phyloP scores from a whole-genome alignment of 2,329 filamentous ascomycete species.

The Penicillium polonicum region DNA sequence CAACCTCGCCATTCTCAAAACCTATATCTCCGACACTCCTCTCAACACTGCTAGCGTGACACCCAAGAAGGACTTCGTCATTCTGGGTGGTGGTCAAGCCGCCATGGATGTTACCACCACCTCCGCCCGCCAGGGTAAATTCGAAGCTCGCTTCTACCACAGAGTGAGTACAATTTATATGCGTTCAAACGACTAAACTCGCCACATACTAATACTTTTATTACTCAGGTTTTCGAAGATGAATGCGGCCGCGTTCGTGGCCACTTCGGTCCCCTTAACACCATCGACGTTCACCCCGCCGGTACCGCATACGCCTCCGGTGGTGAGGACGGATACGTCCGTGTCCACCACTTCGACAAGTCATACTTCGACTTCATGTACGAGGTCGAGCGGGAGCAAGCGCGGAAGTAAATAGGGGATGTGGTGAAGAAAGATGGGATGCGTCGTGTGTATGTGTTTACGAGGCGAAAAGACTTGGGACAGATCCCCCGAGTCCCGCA shows the following conservation, averaged over 20 bases:
- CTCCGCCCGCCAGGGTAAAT: conserved; percentile 91
- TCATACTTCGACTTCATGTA: conserved; percentile 98
- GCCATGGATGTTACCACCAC: conserved; percentile 99
- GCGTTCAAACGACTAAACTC: background rate
- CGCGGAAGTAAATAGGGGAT: conserved; percentile 41
- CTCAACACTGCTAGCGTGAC: conserved; percentile 95
- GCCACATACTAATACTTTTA: background rate
- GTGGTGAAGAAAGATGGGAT: conserved; percentile 24
- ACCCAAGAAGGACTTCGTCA: conserved; percentile 94
- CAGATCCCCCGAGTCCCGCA: conserved; percentile 25
- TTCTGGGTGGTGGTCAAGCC: conserved; percentile 95
- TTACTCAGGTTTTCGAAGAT: conserved; percentile 73
- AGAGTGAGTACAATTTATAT: conserved; percentile 54
- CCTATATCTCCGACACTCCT: conserved; percentile 85
- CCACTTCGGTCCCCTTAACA: conserved; percentile 96
- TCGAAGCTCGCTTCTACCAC: conserved; percentile 99
- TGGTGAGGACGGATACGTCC: conserved; percentile 97
- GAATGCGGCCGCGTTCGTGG: conserved; percentile 96
- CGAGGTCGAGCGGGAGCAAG: conserved; percentile 87
- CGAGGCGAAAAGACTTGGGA: conserved; percentile 34
- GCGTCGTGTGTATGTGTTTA: conserved; percentile 39
- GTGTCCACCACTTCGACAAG: conserved; percentile 98
- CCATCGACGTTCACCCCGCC: conserved; percentile 86
- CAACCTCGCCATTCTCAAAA: conserved; percentile 90
- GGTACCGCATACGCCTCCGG: conserved; percentile 92